A percentile compares a stretch with the other conserved stretches of the same genome.
Conservation (phyloP, 495 filamentous ascomycete genomes). For the Tuber magnatum region DNA sequence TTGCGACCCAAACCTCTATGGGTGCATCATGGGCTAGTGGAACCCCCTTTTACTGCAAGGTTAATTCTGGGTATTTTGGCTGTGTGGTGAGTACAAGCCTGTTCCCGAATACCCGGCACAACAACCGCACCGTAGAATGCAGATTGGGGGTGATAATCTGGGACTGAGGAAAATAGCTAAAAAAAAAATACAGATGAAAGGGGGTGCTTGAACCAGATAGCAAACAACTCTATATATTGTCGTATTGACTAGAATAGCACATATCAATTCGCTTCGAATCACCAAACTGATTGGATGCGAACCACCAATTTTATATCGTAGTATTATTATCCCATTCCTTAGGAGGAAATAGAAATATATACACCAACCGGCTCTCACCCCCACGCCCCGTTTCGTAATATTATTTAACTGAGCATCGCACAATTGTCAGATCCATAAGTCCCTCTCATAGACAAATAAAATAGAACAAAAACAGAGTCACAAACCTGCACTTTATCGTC, state of each 20-base stretch:
- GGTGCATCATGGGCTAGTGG: background rate
- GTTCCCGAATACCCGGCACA: background rate
- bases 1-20: no score
- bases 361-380: background rate
- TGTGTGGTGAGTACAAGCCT: background rate
- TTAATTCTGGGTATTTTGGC: background rate
- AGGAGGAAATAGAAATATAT: background rate
- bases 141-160: background rate
- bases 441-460: background rate
- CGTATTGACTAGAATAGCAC: background rate
- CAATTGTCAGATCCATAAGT: background rate
- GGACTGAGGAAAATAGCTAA: background rate
- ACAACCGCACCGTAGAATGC: background rate
- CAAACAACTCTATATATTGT: background rate
- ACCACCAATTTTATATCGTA: no score
- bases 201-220: background rate
- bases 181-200: background rate
- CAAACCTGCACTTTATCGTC: slow-evolving; percentile 30
- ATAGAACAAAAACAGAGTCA: slow-evolving; percentile 4
- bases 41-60: background rate
- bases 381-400: background rate
- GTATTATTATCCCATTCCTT: no score
- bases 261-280: background rate
- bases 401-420: background rate
- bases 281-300: background rate